Conservation (phyloP, 306 rosid genomes). For the Quercus parvula region DNA sequence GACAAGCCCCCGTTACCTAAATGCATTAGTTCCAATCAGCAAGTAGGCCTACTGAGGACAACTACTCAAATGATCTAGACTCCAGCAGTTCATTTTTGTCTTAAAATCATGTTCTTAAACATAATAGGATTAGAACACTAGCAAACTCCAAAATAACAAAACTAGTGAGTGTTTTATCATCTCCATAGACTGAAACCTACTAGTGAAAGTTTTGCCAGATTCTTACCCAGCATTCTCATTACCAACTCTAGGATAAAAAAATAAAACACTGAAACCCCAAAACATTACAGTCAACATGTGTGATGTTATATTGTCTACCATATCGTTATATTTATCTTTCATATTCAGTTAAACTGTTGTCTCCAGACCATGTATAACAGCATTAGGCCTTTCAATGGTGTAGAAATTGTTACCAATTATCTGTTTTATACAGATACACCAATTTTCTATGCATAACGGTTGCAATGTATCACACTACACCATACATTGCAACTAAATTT, state of each 20-base stretch:
- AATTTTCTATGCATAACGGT: not conserved
- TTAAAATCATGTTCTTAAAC: not conserved
- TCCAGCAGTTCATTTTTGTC: slow-evolving; percentile 5
- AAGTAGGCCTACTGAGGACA: not conserved
- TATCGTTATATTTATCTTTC: slow-evolving; percentile 13
- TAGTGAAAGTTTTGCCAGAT: slow-evolving; percentile 11
- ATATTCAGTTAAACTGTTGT: not conserved
- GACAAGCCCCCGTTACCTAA: not conserved
- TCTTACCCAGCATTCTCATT: slow-evolving; percentile 5
- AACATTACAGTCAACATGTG: not conserved
- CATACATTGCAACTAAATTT: not conserved
- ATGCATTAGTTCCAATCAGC: not conserved
- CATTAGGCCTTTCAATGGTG: not conserved
- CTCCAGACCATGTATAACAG: not conserved
- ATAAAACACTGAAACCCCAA: not conserved
- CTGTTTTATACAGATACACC: not conserved
- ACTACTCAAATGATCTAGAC: not conserved
- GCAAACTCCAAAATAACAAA: not conserved
- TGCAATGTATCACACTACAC: not conserved
- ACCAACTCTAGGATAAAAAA: not conserved
- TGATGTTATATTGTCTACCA: not conserved
- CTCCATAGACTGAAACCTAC: not conserved
- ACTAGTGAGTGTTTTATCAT: not conserved
- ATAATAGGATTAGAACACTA: not conserved
- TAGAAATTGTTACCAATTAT: not conserved